These are phyloP conservation scores for Eimeria brunetti DNA, from an alignment of 169 alveolate genomes.

Conservation along the genomic window DNA sequence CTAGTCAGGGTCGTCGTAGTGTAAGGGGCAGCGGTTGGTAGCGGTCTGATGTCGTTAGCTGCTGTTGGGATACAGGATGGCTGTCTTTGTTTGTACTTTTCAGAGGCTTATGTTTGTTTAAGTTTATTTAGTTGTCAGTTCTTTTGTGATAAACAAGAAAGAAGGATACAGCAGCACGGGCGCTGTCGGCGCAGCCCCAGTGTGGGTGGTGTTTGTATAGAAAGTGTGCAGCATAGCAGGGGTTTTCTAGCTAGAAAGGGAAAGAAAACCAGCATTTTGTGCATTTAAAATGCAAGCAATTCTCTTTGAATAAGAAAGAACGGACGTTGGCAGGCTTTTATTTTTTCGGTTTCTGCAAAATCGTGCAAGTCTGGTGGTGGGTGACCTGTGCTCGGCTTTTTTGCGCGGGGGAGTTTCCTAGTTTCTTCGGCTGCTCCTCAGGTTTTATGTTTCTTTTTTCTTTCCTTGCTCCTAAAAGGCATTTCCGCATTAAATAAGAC, in stretches of 20 bases:
- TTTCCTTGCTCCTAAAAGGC: background rate
- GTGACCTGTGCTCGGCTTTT: conserved; percentile 4
- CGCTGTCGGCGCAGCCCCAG: conserved; percentile 29
- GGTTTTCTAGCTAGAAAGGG: background rate
- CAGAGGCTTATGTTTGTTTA: background rate
- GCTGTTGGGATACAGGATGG: background rate
- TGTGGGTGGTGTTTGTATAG: background rate
- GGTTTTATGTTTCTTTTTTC: background rate
- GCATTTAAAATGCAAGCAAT: background rate
- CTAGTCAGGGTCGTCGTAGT: too few species aligned
- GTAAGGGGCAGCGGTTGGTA: too few species aligned
- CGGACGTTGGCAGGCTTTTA: background rate
- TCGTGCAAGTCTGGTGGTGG: background rate
- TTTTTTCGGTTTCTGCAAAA: background rate
- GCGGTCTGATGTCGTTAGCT: too few species aligned
- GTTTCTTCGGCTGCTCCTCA: background rate
- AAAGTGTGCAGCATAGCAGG: background rate
- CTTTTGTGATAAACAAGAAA: background rate
- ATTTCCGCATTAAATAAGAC: background rate
- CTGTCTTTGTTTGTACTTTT: background rate
- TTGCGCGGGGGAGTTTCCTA: background rate
- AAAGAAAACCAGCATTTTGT: background rate
- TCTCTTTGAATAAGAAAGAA: background rate
- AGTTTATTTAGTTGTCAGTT: background rate
- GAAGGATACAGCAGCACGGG: background rate